Evolutionary conservation across 495 filamentous ascomycete genomes (phyloP), one percentile per base, ranked within the genome.

Genomic region (Bryoglossum gracile): DNA sequence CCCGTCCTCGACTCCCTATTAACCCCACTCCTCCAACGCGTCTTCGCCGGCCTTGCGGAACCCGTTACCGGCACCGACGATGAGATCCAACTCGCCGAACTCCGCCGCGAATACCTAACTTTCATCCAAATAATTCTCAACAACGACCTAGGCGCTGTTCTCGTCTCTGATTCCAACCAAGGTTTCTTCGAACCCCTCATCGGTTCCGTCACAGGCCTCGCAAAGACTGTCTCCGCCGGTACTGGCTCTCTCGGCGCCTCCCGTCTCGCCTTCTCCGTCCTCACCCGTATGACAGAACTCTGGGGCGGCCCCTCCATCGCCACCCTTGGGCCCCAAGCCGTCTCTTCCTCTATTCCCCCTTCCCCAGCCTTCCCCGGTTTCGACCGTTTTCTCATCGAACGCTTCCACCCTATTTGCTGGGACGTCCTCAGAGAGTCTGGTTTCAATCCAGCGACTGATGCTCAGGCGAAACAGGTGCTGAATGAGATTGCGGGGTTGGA

Each of bases 1-100:
- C 75, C 71, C 46, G 91, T 97, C 33, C 81, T 99, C 24, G 89
- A 99, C 62, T 74, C 84, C 1, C 74, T 99, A 3, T 71, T 99
- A 23, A 89, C 88, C 0, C 89, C 92, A 0, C 80, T 99, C 35
- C 70, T 99, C 26, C 83, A 95, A 60, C 76, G 88, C 23, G 84
- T 97, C 32, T 96, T 96, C 64, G 68, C 80, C 6, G 86, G 87
- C 1, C 75, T 99, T 21, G 77, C 81, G 0, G 86, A 94, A 51
- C 83, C 87, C n/a, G 81, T 86, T 10, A 81, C 72, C 8, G 92
- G 92, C 8, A 99, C 92, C 8, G 92, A 99, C 62, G 92, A 99
- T 60, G 88, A 90, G 64, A 89, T 97, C 34, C 89, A 96, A 62
- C 77, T 95, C 44, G 82, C 79, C 26, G 92, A 97, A 65, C 72